Conservation (phyloP, 306 rosid species). For the Clitoria ternatea region DNA sequence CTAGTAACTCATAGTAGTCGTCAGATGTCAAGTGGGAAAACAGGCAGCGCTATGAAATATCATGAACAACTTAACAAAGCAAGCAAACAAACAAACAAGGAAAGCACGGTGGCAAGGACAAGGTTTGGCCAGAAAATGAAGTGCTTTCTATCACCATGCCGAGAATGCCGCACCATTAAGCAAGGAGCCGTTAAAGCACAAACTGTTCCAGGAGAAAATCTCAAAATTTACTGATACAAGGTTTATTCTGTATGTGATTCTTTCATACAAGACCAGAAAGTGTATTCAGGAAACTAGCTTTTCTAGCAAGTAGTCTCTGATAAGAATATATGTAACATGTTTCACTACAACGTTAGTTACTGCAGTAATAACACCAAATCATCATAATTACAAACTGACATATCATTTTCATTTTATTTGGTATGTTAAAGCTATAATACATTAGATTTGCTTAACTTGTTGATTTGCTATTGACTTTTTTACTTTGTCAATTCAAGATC, state of each 20-base stretch:
- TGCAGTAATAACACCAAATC: slow-evolving; percentile 17
- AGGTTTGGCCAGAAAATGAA: slow-evolving; percentile 40
- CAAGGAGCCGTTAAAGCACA: slow-evolving; percentile 32
- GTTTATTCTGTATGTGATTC: slow-evolving; percentile 19
- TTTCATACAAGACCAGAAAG: slow-evolving; percentile 19
- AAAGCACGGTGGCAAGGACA: slow-evolving; percentile 15
- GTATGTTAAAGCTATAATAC: background rate
- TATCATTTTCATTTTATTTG: slow-evolving; percentile 13
- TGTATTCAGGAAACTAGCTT: slow-evolving; percentile 19
- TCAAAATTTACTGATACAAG: slow-evolving; percentile 28
- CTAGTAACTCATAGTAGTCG: slow-evolving; percentile 27
- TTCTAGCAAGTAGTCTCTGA: background rate
- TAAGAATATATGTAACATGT: background rate
- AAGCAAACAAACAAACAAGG: slow-evolving; percentile 26
- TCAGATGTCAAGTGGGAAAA: slow-evolving; percentile 28
- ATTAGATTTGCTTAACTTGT: background rate
- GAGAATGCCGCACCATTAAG: slow-evolving; percentile 35
- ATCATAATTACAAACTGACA: slow-evolving; percentile 10
- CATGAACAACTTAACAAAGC: slow-evolving; percentile 22
- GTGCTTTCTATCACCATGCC: slow-evolving; percentile 51
- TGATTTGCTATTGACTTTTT: background rate
- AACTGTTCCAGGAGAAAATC: slow-evolving; percentile 25
- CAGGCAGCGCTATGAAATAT: slow-evolving; percentile 20
- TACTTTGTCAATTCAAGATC: background rate
- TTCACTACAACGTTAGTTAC: slow-evolving; percentile 22